Conservation (phyloP, 2,329 filamentous ascomycete genomes). For the Clonostachys solani region DNA sequence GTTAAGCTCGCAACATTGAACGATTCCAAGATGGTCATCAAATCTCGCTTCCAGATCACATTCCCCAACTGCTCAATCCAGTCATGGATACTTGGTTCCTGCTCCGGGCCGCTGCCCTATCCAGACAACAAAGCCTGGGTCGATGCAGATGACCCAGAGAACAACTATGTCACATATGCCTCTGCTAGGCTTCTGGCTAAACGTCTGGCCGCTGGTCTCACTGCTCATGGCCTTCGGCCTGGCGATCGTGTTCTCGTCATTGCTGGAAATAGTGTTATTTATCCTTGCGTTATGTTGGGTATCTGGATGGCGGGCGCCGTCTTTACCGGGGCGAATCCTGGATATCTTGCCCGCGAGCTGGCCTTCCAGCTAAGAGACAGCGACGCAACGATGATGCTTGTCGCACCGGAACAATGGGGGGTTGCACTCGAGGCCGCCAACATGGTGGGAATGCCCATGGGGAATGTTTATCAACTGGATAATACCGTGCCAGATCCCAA, state of each 20-base stretch:
- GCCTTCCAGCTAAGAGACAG: slow-evolving; percentile 73
- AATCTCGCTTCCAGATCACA: slow-evolving; percentile 37
- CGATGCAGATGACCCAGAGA: slow-evolving; percentile 63
- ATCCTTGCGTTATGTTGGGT: slow-evolving; percentile 66
- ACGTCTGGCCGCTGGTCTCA: slow-evolving; percentile 65
- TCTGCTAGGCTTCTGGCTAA: slow-evolving; percentile 68
- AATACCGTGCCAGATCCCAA: slow-evolving; percentile 40
- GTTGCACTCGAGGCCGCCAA: slow-evolving; percentile 64
- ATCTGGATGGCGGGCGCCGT: slow-evolving; percentile 74
- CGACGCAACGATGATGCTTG: slow-evolving; percentile 62
- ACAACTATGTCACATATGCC: slow-evolving; percentile 58
- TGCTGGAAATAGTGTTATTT: slow-evolving; percentile 70
- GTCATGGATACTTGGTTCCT: slow-evolving; percentile 51
- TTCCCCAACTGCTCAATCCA: slow-evolving; percentile 46
- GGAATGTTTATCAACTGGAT: slow-evolving; percentile 64
- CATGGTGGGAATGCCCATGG: slow-evolving; percentile 46
- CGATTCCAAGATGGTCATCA: slow-evolving; percentile 33
- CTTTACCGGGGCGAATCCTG: slow-evolving; percentile 73
- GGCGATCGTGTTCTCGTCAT: slow-evolving; percentile 73
- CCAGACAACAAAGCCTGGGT: slow-evolving; percentile 45
- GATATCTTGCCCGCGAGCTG: slow-evolving; percentile 64
- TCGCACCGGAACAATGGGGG: slow-evolving; percentile 54
- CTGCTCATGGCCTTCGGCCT: slow-evolving; percentile 55
- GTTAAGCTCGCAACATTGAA: no score
- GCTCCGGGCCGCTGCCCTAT: slow-evolving; percentile 27